Base-by-base conservation (phyloP, 768 basidiomycete genomes). In the Psilocybe azurescens region DNA sequence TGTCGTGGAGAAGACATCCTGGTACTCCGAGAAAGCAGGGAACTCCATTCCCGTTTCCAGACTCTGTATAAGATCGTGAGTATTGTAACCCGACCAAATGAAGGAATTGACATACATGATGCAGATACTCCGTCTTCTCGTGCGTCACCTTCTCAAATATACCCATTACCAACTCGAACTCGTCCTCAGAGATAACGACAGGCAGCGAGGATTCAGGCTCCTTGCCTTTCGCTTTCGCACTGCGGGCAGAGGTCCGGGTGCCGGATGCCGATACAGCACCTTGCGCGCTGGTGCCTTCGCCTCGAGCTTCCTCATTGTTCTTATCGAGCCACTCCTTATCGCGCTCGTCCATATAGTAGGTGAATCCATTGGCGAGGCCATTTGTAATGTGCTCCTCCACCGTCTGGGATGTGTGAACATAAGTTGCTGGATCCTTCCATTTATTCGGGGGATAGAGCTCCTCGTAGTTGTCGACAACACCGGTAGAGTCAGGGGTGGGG, bases 81-180 rank as follows among this genome's bases (percentile, higher is more conserved):
- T 67, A 41, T 58, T 39, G 20, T 41, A 55, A n/a, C 59, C 1
- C 56, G 61, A n/a, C 58, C 24, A 4, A 58, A 2, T 28, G 2
- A 29, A 8, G 46, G 39, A 47, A 20, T 48, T 48, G 11, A 86
- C 93, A 55, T 73, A 95, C 96, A 69, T 93, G 88, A 73, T 97
- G 95, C 5, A 99, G 82, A 74, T 89, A 94, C 64, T 95, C 94
- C 0, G 91, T 89, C 72, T 89, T 91, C 69, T 95, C 92, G 65
- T 96, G 93, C 0, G 95, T 94, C 48, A 90, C 83, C 70, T 90
- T 91, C 80, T 99, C 97, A 69, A 97, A 89, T 52, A 99, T 73
- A 20, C 94, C 94, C 95, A 98, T 97, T 60, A 97, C 87, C 64
- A 95, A 82, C 74, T 99, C 97, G 64, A 99, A 97, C 68, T 95